phyloP scores from a whole-genome alignment of 768 basidiomycete genomes.

The Kwoniella heveanensis region DNA sequence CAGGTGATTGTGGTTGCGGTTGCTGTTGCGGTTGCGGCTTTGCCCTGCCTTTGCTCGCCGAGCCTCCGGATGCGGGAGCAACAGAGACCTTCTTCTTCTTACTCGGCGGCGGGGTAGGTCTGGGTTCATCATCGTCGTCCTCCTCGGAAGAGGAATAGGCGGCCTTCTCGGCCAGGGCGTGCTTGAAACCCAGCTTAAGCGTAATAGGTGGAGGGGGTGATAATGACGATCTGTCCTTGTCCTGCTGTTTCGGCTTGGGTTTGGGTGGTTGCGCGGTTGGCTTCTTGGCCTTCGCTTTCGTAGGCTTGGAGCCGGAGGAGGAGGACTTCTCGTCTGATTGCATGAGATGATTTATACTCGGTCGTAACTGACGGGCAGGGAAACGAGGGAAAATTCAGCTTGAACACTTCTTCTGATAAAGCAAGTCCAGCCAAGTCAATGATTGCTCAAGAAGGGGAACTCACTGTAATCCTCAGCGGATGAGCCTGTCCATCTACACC shows the following conservation, averaged over 20 bases:
- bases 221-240: constrained; percentile 42
- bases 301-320: constrained; percentile 3
- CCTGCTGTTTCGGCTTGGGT: background rate
- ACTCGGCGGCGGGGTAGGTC: constrained; percentile 9
- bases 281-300: constrained; percentile 6
- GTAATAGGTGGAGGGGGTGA: constrained; percentile 50
- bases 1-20: background rate
- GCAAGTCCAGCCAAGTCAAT: background rate
- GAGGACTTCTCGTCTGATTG: constrained; percentile 11
- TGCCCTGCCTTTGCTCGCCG: constrained; percentile 5
- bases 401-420: too few relatives aligned
- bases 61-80: background rate
- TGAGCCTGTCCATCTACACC: constrained; percentile 9
- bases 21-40: too few relatives aligned
- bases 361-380: constrained; percentile 31
- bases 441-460: background rate
- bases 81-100: constrained; percentile 19
- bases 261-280: background rate
- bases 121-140: constrained; percentile 10
- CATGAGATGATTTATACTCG: constrained; percentile 32
- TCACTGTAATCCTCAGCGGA: constrained; percentile 29
- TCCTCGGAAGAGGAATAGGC: constrained; percentile 34
- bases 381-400: constrained; percentile 1
- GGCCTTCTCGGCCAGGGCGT: constrained; percentile 28
- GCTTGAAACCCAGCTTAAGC: constrained; percentile 39